Base-by-base conservation (phyloP, 2,329 filamentous ascomycete species). In the Fusarium armeniacum region DNA sequence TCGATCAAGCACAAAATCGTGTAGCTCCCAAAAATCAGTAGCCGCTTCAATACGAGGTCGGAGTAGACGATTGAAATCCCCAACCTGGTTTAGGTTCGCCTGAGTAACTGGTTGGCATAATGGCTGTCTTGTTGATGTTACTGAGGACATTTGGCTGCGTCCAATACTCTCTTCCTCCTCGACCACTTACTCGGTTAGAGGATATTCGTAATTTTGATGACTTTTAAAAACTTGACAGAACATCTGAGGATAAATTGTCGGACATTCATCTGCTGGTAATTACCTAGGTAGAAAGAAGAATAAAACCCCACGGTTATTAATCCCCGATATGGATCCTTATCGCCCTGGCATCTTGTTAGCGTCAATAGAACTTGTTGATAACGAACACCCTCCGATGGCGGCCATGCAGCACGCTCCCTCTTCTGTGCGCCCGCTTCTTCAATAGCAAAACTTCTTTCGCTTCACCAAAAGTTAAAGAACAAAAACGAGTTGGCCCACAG, bases 401-500 rank as follows among this genome's bases (percentile, higher is more conserved):
- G 46, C 59, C n/a, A 58, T 33, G 20, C 52, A 43, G 55, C 18
- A 46, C 15, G 44, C 44, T 15, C 44, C 12, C 13, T 32, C 18
- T 67, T 40, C 32, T 53, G 46, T 65, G 46, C 67, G 62, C 36
- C 50, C 51, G 44, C 50, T 47, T 33, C 53, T 35, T 35, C 40
- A 51, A 56, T 49, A 53, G 49, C 45, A 53, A 41, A 56, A 53
- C 18, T 38, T 38, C 33, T 52, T 38, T 58, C 35, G 49, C 36
- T 49, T 57, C 36, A 45, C 52, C 44, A 26, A 58, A 51, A 44
- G 41, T 59, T 54, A 54, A 58, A 60, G 40, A 62, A 51, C 58
- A 58, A 62, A 43, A 62, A 56, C 56, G 38, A 38, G n/a, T 51
- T 40, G 69, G 63, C 62, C 67, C 69, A 63, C 57, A 44, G 44